Conservation (phyloP, 1,284 basidiomycete species). For the Trametes hirsuta region DNA sequence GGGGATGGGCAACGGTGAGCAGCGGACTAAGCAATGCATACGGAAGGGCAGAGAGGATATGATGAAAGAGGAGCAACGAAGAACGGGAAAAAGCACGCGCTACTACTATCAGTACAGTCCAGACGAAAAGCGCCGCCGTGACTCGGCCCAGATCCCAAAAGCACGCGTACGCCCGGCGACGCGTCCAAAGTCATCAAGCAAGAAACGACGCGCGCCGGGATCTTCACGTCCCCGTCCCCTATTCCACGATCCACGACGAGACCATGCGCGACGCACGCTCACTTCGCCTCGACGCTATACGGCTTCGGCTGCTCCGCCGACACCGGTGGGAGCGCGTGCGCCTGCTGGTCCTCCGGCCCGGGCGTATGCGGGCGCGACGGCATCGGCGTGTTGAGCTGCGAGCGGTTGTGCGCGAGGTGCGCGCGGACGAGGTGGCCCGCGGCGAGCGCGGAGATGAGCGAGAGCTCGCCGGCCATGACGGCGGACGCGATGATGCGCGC, state of each 20-base stretch:
- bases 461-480: constrained; percentile 95
- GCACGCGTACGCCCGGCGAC: not conserved
- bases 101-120: constrained; percentile 1
- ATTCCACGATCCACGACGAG: not conserved
- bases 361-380: constrained; percentile 69
- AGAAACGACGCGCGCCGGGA: not conserved
- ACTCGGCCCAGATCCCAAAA: not conserved
- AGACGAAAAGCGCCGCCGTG: not conserved
- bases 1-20: not conserved
- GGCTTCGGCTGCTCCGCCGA: constrained; percentile 7
- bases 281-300: constrained; percentile 23
- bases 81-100: not conserved
- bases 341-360: constrained; percentile 31
- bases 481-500: constrained; percentile 87
- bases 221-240: no score
- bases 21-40: no score
- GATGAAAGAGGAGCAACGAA: not conserved
- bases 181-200: not conserved
- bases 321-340: not conserved
- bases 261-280: not conserved
- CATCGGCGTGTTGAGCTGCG: constrained; percentile 68
- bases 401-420: constrained; percentile 86
- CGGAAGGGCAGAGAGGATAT: not conserved
- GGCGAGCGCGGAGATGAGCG: constrained; percentile 86
- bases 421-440: constrained; percentile 91